Evolutionary conservation across 148 eudicot genomes (phyloP), one percentile per base, ranked within the genome.

Genomic region (Chenopodium berlandieri): DNA sequence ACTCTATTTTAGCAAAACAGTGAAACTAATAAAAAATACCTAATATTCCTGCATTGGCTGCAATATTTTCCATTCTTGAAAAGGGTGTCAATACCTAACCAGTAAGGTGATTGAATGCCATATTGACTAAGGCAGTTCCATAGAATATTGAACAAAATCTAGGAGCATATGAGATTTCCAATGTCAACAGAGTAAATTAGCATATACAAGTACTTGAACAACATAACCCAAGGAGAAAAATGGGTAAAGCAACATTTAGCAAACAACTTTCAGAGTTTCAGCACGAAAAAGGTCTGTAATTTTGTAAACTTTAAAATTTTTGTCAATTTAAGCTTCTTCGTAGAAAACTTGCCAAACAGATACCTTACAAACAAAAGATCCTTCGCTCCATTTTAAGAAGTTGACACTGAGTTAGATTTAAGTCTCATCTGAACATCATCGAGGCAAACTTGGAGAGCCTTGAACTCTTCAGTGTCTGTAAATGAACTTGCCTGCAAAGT

Each of bases 391-490:
- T 47, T 56, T 58, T 70, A 37, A 17, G 74, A 71, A 17, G 58
- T 75, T 47, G 73, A 46, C 69, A 50, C 63, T 27, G 71, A 34
- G 14, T 77, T 75, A 11, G 78, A 73, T 71, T 86, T 85, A 77
- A 90, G 82, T 77, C 71, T 89, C 52, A 34, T 67, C 79, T 86
- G 88, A 76, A 94, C 92, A 77, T 87, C 85, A 37, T 82, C 83
- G 31, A 91, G 95, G 81, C 92, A 88, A 79, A 78, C 84, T 78
- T 89, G 86, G 58, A 94, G 94, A 75, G 87, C 89, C 81, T 83
- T 86, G 80, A 75, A 92, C 84, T 92, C 98, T 84, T 92, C 89
- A 6, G 88, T 90, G 73, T 90, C 90, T 27, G 91, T 82, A 80
- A 92, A 92, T 58, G 71, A 78, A 48, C 50, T 88, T 25, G 89